Base-by-base conservation (phyloP, 1,284 basidiomycete species). In the Marasmius tenuissimus region DNA sequence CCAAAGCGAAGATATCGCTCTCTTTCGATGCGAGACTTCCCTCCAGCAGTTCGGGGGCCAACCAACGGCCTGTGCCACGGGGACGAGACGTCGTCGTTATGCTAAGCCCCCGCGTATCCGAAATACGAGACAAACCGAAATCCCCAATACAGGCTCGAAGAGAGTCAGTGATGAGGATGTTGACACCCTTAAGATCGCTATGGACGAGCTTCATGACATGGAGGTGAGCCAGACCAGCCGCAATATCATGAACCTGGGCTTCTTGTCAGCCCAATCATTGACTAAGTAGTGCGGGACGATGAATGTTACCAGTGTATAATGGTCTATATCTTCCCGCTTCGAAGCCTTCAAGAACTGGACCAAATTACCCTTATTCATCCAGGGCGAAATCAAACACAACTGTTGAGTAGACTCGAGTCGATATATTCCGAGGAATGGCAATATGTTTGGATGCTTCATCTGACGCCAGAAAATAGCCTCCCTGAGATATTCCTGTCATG, bases 311-410 rank as follows among this genome's bases (percentile, higher is more conserved):
- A 75, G 52, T 7, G 37, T 59, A 48, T 45, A 67, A 64, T 68
- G 66, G 58, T 72, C 63, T 39, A 40, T 66, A 38, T 65, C 20
- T 1, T 54, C 39, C 2, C 34, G 11, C 8, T 69, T 54, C 37
- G 60, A 48, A 10, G 27, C 42, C 20, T 51, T 59, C 37, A 80
- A 62, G 64, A 70, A 71, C 4, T 62, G 38, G 12, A 59, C 64
- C 37, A 80, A 62, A 58, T 74, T 72, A 7, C 78, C 77, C 49
- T 73, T 71, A 37, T 66, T 66, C 69, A 75, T 75, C 68, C 73
- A 79, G 2, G 71, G 52, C 27, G 73, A 11, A 75, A 54, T 33
- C 16, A 58, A 20, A 38, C 52, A 54, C 20, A 54, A 54, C 52
- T 54, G 34, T 37, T 38, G 18, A 37, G 34, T 33, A 38, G 34